Evolutionary conservation across 2,329 filamentous ascomycete species (phyloP), one percentile per base, ranked within the genome.

Genomic region (Conoideocrella luteorostrata): DNA sequence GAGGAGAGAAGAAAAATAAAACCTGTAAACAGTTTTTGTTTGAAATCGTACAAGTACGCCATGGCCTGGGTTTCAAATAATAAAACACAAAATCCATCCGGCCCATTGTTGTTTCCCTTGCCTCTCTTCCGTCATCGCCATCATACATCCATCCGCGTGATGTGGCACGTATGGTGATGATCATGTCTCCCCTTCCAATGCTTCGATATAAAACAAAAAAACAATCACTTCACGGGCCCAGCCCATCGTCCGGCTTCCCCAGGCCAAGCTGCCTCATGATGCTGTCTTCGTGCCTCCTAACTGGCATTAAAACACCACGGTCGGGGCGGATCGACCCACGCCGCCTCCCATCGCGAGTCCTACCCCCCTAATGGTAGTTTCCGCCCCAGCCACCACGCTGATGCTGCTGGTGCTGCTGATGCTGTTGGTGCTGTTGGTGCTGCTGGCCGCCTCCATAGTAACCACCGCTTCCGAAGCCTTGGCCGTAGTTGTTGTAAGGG

Each of bases 311-410:
- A 30, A 37, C 41, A 24, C 15, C 30, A 22, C 43, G 39, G n/a
- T 49, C 35, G 18, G 24, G 32, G 30, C 46, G 49, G 29, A 46
- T 36, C 39, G 21, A 43, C 30, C 48, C 44, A 36, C 45, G 48
- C 48, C 53, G 44, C 49, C 41, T 55, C 46, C 50, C 53, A 41
- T 56, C 56, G 51, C 56, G 54, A 53, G 52, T 47, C 49, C 55
- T 58, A 63, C 60, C 59, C 56, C 54, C 54, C 61, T 71, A 70
- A 53, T 75, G 68, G 68, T 80, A 80, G 70, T 80, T 80, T 53
- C 69, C 71, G 52, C 77, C 76, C 76, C 76, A 80, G 56, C 76
- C 75, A 50, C 74, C 70, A 48, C 71, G 71, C 56, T 69, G n/a
- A n/a, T n/a, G n/a, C n/a, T n/a, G n/a, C n/a, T n/a, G n/a, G n/a